These are phyloP conservation scores for Colletotrichum musicola DNA, from an alignment of 2,329 filamentous ascomycete species.

Conservation along the genomic window DNA sequence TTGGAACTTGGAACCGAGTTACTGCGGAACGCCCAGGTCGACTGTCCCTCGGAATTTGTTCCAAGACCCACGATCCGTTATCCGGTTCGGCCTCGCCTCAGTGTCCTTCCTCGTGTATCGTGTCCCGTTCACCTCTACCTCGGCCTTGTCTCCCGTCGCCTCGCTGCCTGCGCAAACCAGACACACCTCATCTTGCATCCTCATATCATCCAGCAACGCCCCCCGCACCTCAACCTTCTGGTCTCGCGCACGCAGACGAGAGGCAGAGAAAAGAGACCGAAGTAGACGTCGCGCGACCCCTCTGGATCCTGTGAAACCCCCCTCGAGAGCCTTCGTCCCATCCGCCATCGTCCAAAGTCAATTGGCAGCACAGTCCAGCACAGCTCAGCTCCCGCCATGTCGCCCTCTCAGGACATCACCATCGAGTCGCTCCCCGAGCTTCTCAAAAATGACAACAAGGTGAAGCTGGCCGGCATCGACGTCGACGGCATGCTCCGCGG, in stretches of 20 bases:
- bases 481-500: slow-evolving; percentile 89
- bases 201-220: background rate
- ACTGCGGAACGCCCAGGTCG: background rate
- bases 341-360: slow-evolving; percentile 34
- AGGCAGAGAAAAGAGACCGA: background rate
- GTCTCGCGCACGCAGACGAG: slow-evolving; percentile 1
- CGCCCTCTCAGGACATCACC: slow-evolving; percentile 59
- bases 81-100: slow-evolving; percentile 16
- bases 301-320: background rate
- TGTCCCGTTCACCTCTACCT: background rate
- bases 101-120: background rate
- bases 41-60: background rate
- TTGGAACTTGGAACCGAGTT: slow-evolving; percentile 16
- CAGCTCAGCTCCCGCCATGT: slow-evolving; percentile 42
- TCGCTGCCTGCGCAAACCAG: background rate
- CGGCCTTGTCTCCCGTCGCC: background rate
- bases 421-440: slow-evolving; percentile 74
- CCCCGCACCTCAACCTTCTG: background rate
- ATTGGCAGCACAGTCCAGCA: slow-evolving; percentile 15
- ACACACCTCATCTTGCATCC: background rate
- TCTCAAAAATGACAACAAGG: slow-evolving; percentile 78
- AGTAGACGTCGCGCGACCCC: background rate
- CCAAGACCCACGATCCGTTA: slow-evolving; percentile 23
- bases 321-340: slow-evolving; percentile 26
- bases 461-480: slow-evolving; percentile 91